Percentiles rank a stretch among this genome's conserved stretches.
Conservation (phyloP, 768 basidiomycete species). For the Crassisporium funariophilum region DNA sequence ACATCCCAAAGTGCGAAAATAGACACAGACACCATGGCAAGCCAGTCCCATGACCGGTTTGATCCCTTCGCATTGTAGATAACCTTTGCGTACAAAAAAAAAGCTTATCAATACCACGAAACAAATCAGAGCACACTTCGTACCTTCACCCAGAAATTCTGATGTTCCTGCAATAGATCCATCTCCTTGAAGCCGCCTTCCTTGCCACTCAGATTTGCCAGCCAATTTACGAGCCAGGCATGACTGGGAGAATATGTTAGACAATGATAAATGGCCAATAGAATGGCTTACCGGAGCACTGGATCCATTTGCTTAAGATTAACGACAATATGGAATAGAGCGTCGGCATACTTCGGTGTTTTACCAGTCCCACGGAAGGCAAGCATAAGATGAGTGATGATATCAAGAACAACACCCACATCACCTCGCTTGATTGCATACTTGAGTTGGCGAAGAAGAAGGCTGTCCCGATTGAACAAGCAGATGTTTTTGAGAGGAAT, state of each 20-base stretch:
- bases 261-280: background rate
- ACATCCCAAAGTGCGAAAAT: conserved; percentile 18
- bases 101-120: background rate
- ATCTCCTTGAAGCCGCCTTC: conserved; percentile 24
- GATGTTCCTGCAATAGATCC: conserved; percentile 24
- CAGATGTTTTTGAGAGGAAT: conserved; percentile 15
- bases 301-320: conserved; percentile 13
- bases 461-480: conserved; percentile 15
- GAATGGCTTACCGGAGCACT: conserved; percentile 8
- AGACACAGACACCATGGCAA: conserved; percentile 16
- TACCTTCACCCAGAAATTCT: conserved; percentile 28
- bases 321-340: conserved; percentile 12
- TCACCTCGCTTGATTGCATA: conserved; percentile 18
- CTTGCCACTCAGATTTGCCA: conserved; percentile 18
- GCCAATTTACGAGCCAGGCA: conserved; percentile 23
- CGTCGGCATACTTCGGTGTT: conserved; percentile 21
- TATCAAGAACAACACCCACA: conserved; percentile 14
- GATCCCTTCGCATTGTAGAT: conserved; percentile 18
- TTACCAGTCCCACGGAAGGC: conserved; percentile 18
- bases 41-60: conserved; percentile 18
- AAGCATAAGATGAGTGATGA: conserved; percentile 14
- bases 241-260: background rate
- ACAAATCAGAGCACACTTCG: background rate
- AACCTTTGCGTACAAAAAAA: conserved; percentile 10
- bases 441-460: conserved; percentile 13